These are phyloP conservation scores for Neurospora sp. DNA, from an alignment of 495 filamentous ascomycete species.

Conservation along the genomic window DNA sequence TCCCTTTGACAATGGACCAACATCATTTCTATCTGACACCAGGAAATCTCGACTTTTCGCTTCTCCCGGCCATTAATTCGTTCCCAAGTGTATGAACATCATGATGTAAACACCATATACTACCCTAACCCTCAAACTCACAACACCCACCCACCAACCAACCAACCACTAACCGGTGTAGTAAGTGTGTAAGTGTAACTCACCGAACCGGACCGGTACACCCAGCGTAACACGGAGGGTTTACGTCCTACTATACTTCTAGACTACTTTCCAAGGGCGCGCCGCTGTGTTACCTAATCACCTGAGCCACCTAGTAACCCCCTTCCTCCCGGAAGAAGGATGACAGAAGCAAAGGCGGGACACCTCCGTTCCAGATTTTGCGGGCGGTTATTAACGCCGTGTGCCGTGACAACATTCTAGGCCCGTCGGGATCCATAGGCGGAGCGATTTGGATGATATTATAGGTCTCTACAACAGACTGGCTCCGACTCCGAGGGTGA, in stretches of 20 bases:
- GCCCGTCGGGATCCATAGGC: background rate
- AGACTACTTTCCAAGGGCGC: background rate
- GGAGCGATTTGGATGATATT: no score
- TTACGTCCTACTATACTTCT: background rate
- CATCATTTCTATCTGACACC: background rate
- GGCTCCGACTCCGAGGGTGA: background rate
- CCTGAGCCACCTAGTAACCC: background rate
- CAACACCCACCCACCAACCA: background rate
- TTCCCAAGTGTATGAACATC: background rate
- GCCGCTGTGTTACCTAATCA: background rate
- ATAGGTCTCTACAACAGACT: no score
- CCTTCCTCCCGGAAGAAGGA: background rate
- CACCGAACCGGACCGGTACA: background rate
- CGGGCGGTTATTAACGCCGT: background rate
- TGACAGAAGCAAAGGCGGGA: background rate
- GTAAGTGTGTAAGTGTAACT: background rate
- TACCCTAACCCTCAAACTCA: background rate
- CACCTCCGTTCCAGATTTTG: background rate
- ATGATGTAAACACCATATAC: background rate
- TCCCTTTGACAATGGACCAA: background rate
- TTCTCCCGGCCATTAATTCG: background rate
- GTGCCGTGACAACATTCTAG: background rate
- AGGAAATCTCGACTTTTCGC: background rate
- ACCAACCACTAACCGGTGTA: background rate
- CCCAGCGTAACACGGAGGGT: background rate